These are phyloP conservation scores for Cinchona pubescens DNA, from an alignment of 257 asterid genomes.

Conservation along the genomic window DNA sequence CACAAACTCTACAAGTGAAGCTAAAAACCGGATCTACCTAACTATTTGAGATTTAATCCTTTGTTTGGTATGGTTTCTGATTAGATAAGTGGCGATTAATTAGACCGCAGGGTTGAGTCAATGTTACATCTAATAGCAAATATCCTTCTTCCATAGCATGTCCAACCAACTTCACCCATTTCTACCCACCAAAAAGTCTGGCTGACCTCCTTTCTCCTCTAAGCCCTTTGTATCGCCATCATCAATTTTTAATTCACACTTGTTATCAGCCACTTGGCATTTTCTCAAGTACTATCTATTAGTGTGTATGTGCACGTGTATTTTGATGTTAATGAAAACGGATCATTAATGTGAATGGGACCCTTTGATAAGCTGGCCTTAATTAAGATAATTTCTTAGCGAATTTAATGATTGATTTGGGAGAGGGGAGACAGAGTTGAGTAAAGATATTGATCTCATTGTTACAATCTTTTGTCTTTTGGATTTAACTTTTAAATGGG, in stretches of 20 bases:
- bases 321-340: background rate
- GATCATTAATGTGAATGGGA: background rate
- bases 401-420: conserved; percentile 7
- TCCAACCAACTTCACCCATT: conserved; percentile 87
- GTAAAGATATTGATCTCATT: background rate
- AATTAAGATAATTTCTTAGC: conserved; percentile 1
- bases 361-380: background rate
- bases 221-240: conserved; percentile 10
- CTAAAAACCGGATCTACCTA: too few species aligned
- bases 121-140: conserved; percentile 13
- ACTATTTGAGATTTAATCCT: too few species aligned
- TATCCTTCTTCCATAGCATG: conserved; percentile 23
- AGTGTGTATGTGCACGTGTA: conserved; percentile 13
- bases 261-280: conserved; percentile 7
- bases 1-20: too few species aligned
- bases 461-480: background rate
- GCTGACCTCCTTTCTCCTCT: conserved; percentile 20
- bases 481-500: background rate
- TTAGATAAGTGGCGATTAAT: conserved; percentile 3
- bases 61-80: background rate
- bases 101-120: conserved; percentile 16
- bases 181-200: conserved; percentile 55
- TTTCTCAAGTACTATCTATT: background rate
- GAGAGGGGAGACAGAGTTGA: background rate
- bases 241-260: conserved; percentile 18